A percentile compares a stretch with the other conserved stretches of the same genome.
Conservation (phyloP, 306 rosid species). For the Castanea crenata region DNA sequence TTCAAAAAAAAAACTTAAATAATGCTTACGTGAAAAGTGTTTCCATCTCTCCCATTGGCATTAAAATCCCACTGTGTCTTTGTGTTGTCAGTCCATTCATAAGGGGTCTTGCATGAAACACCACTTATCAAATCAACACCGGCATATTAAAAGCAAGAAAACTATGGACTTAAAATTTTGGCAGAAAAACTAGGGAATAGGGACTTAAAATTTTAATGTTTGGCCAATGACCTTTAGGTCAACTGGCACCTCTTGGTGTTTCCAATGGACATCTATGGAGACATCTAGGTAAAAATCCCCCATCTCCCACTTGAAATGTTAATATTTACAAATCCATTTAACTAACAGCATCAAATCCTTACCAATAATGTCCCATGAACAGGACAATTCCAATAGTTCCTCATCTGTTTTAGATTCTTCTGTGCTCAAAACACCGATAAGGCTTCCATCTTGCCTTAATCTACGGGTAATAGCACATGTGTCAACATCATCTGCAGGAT, state of each 20-base stretch:
- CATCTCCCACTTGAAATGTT: background rate
- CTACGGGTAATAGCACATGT: conserved; percentile 93
- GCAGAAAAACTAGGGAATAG: background rate
- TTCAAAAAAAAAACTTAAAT: background rate
- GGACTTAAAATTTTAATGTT: background rate
- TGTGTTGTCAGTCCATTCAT: conserved; percentile 80
- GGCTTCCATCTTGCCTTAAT: conserved; percentile 90
- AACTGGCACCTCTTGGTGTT: too few species aligned
- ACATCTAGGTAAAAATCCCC: too few species aligned
- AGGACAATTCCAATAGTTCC: conserved; percentile 72
- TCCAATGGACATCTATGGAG: too few species aligned
- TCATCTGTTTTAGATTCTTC: conserved; percentile 73
- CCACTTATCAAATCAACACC: conserved; percentile 94
- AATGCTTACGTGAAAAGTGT: conserved; percentile 60
- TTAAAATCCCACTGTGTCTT: conserved; percentile 65
- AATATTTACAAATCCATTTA: conserved; percentile 1
- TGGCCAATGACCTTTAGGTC: too few species aligned
- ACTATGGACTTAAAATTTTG: background rate
- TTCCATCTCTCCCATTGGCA: conserved; percentile 29
- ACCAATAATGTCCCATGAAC: conserved; percentile 95
- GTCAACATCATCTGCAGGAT: conserved; percentile 83
- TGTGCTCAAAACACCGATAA: conserved; percentile 88
- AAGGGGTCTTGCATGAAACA: conserved; percentile 79
- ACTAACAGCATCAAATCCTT: conserved; percentile 25
- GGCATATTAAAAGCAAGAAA: conserved; percentile 32